Evolutionary conservation across 176 grass and related monocot genomes (phyloP), one percentile per base, ranked within the genome.

Genomic region (Musa itinerans): DNA sequence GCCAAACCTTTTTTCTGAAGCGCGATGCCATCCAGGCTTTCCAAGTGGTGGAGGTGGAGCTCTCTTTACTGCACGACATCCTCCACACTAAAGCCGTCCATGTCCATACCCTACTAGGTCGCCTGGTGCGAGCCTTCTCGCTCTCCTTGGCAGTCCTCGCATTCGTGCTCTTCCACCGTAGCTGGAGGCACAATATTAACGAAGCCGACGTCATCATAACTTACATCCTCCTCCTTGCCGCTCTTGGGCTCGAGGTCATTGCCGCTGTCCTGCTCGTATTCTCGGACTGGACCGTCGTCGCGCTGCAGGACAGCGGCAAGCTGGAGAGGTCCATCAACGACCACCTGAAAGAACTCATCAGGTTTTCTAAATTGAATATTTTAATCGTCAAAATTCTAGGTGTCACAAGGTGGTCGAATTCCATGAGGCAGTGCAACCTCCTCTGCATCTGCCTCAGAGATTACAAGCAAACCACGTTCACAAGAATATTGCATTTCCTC

Each of bases 331-430:
- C 0, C 43, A 13, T 10, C 1, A 65, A 75, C 19, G 24, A 55
- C 48, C 26, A 0, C 1, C 3, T 29, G 19, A 17, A 78, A 63
- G 58, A n/a, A 15, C 12, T 0, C 1, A 1, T 74, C 52, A n/a
- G 69, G 1, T 49, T 19, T 0, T 76, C n/a, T 4, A 9, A 1
- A 16, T 57, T 57, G 2, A 9, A 12, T 16, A 2, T 57, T 25
- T 1, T 1, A 11, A 16, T 12, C 48, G 48, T 25, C 48, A 1
- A 7, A 19, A 43, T 69, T 11, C 11, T 13, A 17, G 11, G 77
- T 25, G 3, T 55, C 17, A 74, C 74, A 22, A 68, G 79, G 65
- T 89, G 86, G 83, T 89, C 86, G 0, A 89, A 89, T 61, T 72
- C 74, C 12, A 81, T 80, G 66, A 52, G 26, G 0, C 86, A 88